These are phyloP conservation scores for Coemansia sp. DNA, from an alignment of 192 early-diverging fungal genomes.

Conservation along the genomic window DNA sequence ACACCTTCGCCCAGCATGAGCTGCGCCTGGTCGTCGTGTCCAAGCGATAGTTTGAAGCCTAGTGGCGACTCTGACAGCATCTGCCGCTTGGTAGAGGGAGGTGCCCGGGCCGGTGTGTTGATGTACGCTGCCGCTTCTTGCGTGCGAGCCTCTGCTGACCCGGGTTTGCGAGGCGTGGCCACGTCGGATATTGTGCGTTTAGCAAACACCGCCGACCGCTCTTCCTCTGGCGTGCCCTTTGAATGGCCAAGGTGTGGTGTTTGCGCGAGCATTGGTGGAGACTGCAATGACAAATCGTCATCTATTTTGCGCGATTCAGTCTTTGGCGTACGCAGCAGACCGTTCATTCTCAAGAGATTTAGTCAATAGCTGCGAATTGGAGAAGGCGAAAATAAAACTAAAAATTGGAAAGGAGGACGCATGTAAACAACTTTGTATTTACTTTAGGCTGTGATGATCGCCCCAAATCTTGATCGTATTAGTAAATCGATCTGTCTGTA, in stretches of 20 bases:
- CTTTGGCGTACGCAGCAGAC: neutral
- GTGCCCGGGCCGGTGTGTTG: slow-evolving; percentile 40
- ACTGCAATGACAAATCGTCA: slow-evolving; percentile 33
- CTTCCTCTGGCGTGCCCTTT: neutral
- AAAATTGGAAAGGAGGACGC: neutral
- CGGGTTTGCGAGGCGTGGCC: slow-evolving; percentile 42
- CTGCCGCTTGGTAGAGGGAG: slow-evolving; percentile 37
- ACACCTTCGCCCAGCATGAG: neutral
- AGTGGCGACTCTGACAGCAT: slow-evolving; percentile 43
- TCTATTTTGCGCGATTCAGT: neutral
- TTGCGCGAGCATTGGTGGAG: slow-evolving; percentile 32
- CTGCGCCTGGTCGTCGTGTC: neutral
- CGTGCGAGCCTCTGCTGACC: slow-evolving; percentile 23
- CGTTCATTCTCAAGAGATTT: neutral
- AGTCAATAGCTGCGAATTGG: neutral
- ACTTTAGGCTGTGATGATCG: too few species aligned
- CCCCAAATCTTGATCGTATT: neutral
- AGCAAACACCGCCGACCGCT: slow-evolving; percentile 4
- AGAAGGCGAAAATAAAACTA: neutral
- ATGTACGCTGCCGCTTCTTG: slow-evolving; percentile 39
- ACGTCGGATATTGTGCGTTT: slow-evolving; percentile 50
- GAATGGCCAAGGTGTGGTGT: slow-evolving; percentile 8
- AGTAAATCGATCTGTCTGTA: neutral
- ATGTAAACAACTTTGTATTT: neutral
- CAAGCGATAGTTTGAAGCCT: slow-evolving; percentile 7